A percentile compares a stretch with the other conserved stretches of the same genome.
Conservation (phyloP, 352 stramenopile species). For the Pythium phragmitis region DNA sequence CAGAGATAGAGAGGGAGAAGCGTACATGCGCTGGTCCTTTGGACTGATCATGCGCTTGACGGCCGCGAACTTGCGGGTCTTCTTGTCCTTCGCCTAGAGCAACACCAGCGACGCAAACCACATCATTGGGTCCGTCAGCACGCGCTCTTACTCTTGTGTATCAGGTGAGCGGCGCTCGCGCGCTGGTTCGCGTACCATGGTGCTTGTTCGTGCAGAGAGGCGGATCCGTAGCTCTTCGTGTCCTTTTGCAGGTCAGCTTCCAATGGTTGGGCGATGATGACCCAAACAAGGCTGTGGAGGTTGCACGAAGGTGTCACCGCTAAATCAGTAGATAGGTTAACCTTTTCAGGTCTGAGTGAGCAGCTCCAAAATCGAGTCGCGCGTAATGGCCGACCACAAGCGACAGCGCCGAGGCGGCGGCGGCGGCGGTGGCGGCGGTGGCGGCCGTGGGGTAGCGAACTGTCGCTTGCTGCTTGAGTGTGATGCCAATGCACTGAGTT, state of each 20-base stretch:
- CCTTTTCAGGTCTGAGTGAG: not conserved
- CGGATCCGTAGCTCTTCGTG: constrained; percentile 9
- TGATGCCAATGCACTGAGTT: constrained; percentile 7
- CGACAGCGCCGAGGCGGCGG: constrained; percentile 20
- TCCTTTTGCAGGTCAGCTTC: constrained; percentile 22
- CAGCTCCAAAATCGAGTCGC: not conserved
- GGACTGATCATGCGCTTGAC: constrained; percentile 98
- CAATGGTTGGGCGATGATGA: constrained; percentile 26
- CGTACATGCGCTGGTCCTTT: constrained; percentile 97
- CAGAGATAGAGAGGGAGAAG: not conserved
- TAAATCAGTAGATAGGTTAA: constrained; percentile 25
- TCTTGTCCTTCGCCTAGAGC: constrained; percentile 95
- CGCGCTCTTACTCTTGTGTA: not conserved
- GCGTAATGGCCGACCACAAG: constrained; percentile 25
- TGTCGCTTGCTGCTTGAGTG: not conserved
- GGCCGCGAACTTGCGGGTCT: constrained; percentile 97
- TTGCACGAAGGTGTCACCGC: constrained; percentile 18
- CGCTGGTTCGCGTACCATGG: constrained; percentile 14
- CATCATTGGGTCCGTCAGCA: constrained; percentile 4
- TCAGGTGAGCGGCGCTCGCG: not conserved
- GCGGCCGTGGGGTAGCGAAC: not conserved
- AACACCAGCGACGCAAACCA: not conserved
- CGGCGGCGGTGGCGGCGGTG: constrained; percentile 2
- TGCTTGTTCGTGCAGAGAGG: not conserved
- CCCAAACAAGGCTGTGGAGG: not conserved